Evolutionary conservation across 2,329 filamentous ascomycete species (phyloP), one percentile per base, ranked within the genome.

Genomic region (Colletotrichum horii): DNA sequence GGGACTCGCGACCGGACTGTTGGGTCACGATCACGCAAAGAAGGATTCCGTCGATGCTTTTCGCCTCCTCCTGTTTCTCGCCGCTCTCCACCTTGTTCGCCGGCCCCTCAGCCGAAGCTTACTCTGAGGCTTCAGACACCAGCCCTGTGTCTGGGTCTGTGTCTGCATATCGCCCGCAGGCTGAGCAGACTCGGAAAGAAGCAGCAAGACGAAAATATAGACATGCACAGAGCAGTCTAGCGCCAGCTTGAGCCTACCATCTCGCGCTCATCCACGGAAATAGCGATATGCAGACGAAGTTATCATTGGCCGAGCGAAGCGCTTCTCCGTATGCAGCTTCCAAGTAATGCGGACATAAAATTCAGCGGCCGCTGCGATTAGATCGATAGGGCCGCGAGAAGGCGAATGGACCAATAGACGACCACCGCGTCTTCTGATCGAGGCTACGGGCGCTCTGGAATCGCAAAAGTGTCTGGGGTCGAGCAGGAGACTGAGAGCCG

Each of bases 11-110:
- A 67, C 73, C 69, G 43, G 69, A 36, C 64, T 65, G 26, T 58
- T 58, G 73, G 73, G 64, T 66, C 73, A 66, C 43, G 66, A 68
- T 72, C 43, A 22, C 60, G 58, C 73, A 36, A 34, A 38, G 28
- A 61, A 60, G 58, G 52, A 38, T 71, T 48, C n/a, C 56, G 26
- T 69, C 67, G 67, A 52, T 28, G 55, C 55, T 48, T 26, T 43
- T 43, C 66, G 9, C n/a, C 52, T n/a, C 38, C 32, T 43, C 30
- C 34, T 34, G 16, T 64, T n/a, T 66, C 73, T 61, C 48, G 24
- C 55, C 56, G 34, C 56, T 60, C 74, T 68, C 74, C 74, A 69
- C 74, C 30, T 26, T 24, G 24, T n/a, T 32, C 34, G 38, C 26
- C n/a, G 64, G 73, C 68, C 70, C 28, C n/a, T 38, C 38, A 43